Percentiles rank a stretch among this genome's conserved stretches.
Evolutionary conservation across 345 rosid genomes (phyloP).

Genomic region (Aquilaria malaccensis): DNA sequence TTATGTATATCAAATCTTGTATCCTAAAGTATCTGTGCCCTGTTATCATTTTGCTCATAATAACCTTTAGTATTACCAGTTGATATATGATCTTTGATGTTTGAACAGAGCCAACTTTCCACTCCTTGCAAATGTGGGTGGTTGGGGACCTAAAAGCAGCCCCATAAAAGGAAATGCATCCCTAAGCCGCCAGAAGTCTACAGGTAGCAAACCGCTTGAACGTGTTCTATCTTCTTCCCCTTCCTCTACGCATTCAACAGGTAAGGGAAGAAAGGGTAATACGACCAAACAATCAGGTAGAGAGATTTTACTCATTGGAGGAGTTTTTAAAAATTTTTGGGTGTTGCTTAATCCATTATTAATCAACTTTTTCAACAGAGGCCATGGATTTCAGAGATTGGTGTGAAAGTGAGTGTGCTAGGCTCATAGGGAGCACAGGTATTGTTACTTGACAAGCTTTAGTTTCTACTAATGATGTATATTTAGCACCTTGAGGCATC

Average conservation of each 20-base stretch:
- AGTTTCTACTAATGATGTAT: background rate
- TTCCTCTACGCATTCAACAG: slow-evolving; percentile 36
- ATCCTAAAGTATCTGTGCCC: too few relatives aligned
- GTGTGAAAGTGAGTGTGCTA: slow-evolving; percentile 81
- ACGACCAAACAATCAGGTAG: slow-evolving; percentile 64
- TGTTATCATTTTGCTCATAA: slow-evolving; percentile 4
- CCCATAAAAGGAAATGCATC: slow-evolving; percentile 47
- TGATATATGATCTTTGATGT: too few relatives aligned
- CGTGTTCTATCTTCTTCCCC: slow-evolving; percentile 47
- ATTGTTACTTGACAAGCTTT: slow-evolving; percentile 7
- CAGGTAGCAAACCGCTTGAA: slow-evolving; percentile 38
- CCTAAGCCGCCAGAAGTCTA: slow-evolving; percentile 62
- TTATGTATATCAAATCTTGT: background rate
- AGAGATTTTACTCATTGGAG: background rate
- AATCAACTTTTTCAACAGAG: slow-evolving; percentile 44
- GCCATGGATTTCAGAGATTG: slow-evolving; percentile 91
- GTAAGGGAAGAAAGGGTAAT: slow-evolving; percentile 51
- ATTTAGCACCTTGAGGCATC: background rate
- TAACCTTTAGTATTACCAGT: too few relatives aligned
- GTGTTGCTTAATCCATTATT: background rate
- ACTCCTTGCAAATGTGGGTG: slow-evolving; percentile 44
- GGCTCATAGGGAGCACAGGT: slow-evolving; percentile 91
- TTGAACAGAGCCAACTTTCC: slow-evolving; percentile 61
- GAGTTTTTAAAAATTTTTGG: background rate
- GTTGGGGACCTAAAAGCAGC: slow-evolving; percentile 69